Conservation (phyloP, 768 basidiomycete species). For the Trametes villosa region DNA sequence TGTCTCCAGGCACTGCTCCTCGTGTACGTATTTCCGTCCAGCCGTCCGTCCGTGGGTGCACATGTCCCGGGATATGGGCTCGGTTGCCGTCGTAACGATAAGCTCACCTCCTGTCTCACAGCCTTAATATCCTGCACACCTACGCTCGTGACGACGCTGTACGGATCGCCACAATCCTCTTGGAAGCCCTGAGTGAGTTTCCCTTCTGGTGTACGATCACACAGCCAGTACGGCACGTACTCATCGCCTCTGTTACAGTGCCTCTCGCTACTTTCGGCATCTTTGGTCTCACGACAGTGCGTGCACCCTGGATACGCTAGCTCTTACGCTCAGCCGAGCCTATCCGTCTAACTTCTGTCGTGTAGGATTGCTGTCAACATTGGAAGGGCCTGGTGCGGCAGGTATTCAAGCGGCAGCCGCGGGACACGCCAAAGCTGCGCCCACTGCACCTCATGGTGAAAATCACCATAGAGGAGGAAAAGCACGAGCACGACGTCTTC, state of each 20-base stretch:
- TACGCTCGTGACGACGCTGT: background rate
- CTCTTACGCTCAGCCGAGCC: too few species aligned
- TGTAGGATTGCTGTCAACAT: too few species aligned
- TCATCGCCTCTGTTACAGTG: background rate
- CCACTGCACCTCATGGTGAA: too few species aligned
- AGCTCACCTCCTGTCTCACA: background rate
- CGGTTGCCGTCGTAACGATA: background rate
- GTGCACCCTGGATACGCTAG: too few species aligned
- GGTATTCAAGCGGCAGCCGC: too few species aligned
- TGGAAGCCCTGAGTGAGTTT: slow-evolving; percentile 7
- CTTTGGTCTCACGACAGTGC: too few species aligned
- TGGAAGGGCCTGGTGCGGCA: too few species aligned
- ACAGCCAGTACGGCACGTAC: background rate
- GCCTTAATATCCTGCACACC: background rate
- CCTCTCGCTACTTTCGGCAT: too few species aligned
- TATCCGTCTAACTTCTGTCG: too few species aligned
- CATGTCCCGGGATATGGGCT: background rate
- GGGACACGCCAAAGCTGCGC: too few species aligned
- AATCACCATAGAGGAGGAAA: too few species aligned
- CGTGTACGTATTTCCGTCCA: slow-evolving; percentile 5
- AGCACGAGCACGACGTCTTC: too few species aligned
- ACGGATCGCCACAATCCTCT: background rate
- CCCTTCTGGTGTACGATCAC: background rate
- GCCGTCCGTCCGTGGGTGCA: background rate
- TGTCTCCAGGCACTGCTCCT: slow-evolving; percentile 13